phyloP scores from a whole-genome alignment of 352 stramenopile genomes.

The Pythium sukuiense region DNA sequence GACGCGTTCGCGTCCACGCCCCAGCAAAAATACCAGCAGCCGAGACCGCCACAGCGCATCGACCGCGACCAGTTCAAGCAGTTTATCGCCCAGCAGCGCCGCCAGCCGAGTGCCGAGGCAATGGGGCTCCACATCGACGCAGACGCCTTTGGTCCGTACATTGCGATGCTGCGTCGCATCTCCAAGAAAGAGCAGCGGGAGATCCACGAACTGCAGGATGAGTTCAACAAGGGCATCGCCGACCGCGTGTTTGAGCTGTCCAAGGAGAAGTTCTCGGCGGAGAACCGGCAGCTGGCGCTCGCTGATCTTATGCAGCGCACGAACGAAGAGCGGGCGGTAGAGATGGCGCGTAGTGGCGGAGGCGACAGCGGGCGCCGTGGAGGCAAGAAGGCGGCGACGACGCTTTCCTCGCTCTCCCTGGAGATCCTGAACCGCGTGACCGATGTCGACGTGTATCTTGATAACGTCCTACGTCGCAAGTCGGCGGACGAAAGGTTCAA shows the following conservation, averaged over 20 bases:
- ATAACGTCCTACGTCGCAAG: slow-evolving; percentile 76
- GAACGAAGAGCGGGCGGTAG: slow-evolving; percentile 24
- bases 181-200: slow-evolving; percentile 79
- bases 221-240: slow-evolving; percentile 78
- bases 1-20: slow-evolving; percentile 45
- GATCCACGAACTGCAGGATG: slow-evolving; percentile 73
- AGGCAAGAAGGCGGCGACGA: slow-evolving; percentile 17
- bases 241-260: slow-evolving; percentile 82
- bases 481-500: slow-evolving; percentile 33
- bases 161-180: slow-evolving; percentile 74
- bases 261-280: slow-evolving; percentile 83
- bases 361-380: not conserved
- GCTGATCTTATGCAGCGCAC: slow-evolving; percentile 52
- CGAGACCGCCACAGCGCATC: slow-evolving; percentile 45
- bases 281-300: slow-evolving; percentile 75
- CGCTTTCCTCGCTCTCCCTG: slow-evolving; percentile 66
- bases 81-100: slow-evolving; percentile 69
- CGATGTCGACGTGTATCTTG: slow-evolving; percentile 79
- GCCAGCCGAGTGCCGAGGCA: slow-evolving; percentile 52
- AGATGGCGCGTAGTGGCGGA: slow-evolving; percentile 8
- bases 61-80: slow-evolving; percentile 71
- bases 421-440: slow-evolving; percentile 83
- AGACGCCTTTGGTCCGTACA: slow-evolving; percentile 69
- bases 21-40: slow-evolving; percentile 18
- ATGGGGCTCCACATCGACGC: slow-evolving; percentile 72